Conservation (phyloP, 176 grass and related monocot species). For the Zea luxurians region DNA sequence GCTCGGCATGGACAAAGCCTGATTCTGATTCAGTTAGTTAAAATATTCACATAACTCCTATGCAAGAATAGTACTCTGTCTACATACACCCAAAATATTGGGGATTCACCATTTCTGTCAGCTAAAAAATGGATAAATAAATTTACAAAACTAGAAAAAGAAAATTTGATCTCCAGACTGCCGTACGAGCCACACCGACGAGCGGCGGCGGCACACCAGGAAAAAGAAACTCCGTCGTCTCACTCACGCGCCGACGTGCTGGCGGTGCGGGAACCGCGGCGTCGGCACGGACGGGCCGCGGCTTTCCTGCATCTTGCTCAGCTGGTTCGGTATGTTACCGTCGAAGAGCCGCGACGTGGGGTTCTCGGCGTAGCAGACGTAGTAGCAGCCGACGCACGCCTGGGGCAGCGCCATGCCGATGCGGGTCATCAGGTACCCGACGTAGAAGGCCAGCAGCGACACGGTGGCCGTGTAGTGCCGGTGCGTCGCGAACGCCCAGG, state of each 20-base stretch:
- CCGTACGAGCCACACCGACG: background rate
- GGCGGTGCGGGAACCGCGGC: constrained; percentile 74
- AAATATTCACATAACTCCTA: constrained; percentile 4
- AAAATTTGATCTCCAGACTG: background rate
- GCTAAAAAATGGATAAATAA: background rate
- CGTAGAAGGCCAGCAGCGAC: constrained; percentile 84
- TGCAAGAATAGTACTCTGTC: background rate
- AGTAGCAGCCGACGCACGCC: constrained; percentile 95
- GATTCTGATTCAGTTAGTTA: background rate
- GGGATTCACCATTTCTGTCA: background rate
- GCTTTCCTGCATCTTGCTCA: constrained; percentile 33
- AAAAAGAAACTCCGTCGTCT: background rate
- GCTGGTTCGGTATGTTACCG: constrained; percentile 50
- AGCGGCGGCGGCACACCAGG: background rate
- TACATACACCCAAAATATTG: background rate
- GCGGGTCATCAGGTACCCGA: constrained; percentile 97
- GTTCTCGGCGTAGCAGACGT: constrained; percentile 93
- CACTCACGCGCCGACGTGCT: constrained; percentile 28
- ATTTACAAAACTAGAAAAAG: background rate
- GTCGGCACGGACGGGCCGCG: constrained; percentile 47
- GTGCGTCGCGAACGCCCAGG: constrained; percentile 68
- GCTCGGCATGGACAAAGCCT: too few relatives aligned
- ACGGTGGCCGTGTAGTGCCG: constrained; percentile 85
- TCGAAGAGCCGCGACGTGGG: constrained; percentile 61
- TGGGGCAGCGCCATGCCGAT: constrained; percentile 99